These are phyloP conservation scores for Yamadazyma dushanensis DNA, from an alignment of 1,139 yeast genomes.

Conservation along the genomic window DNA sequence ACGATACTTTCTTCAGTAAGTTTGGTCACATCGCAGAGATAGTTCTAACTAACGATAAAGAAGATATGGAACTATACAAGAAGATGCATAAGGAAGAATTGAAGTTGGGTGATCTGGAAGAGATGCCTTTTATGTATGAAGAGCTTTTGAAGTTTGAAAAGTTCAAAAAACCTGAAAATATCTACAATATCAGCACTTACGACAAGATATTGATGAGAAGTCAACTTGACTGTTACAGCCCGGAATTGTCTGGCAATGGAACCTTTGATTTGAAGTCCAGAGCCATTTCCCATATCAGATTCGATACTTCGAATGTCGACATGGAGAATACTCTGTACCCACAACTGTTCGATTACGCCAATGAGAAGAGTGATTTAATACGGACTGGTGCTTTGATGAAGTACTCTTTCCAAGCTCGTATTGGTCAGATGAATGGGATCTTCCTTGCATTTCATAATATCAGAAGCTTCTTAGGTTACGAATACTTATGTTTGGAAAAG, in stretches of 20 bases:
- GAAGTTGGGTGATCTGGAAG: background rate
- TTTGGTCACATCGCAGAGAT: conserved; percentile 81
- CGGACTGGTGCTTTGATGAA: conserved; percentile 74
- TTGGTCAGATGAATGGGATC: conserved; percentile 97
- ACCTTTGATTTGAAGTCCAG: conserved; percentile 90
- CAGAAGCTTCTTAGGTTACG: conserved; percentile 81
- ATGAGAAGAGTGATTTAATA: conserved; percentile 74
- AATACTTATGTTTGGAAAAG: conserved; percentile 74
- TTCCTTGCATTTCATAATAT: conserved; percentile 90
- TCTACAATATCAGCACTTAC: conserved; percentile 70
- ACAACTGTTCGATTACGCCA: conserved; percentile 19
- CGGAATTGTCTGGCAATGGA: conserved; percentile 83
- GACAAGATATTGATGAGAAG: conserved; percentile 81
- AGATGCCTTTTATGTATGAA: conserved; percentile 4
- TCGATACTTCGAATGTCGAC: conserved; percentile 68
- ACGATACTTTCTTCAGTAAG: conserved; percentile 69
- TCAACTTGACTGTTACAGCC: conserved; percentile 83
- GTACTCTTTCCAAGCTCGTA: conserved; percentile 86
- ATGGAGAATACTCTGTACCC: conserved; percentile 52
- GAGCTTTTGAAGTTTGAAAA: conserved; percentile 12
- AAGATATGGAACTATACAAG: conserved; percentile 37
- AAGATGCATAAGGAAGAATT: conserved; percentile 6
- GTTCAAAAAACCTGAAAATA: conserved; percentile 22
- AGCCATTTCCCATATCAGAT: conserved; percentile 84
- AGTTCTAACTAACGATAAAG: conserved; percentile 60